These are phyloP conservation scores for Mycena olivaceomarginata DNA, from an alignment of 768 basidiomycete genomes.

Conservation along the genomic window DNA sequence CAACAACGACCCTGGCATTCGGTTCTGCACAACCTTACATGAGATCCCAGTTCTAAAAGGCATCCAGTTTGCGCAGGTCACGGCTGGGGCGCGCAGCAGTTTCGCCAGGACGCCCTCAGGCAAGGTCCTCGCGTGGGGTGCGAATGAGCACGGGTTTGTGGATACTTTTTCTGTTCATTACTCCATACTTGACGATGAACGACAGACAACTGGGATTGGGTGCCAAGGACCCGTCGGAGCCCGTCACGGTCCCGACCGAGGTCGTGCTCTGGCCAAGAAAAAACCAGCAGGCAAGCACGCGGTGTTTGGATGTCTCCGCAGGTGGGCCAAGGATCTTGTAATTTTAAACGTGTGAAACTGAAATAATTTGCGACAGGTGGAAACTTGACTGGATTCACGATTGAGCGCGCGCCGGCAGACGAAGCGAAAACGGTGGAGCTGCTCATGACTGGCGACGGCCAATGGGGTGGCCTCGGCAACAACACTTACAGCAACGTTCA, in stretches of 20 bases:
- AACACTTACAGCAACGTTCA: slow-evolving; percentile 82
- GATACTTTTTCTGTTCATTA: slow-evolving; percentile 12
- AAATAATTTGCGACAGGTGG: slow-evolving; percentile 69
- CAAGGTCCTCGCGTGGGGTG: slow-evolving; percentile 91
- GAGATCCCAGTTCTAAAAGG: slow-evolving; percentile 86
- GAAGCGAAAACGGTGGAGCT: slow-evolving; percentile 62
- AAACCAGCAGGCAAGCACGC: slow-evolving; percentile 69
- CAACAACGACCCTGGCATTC: slow-evolving; percentile 65
- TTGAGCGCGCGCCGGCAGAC: slow-evolving; percentile 66
- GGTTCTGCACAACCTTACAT: slow-evolving; percentile 82
- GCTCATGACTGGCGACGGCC: slow-evolving; percentile 89
- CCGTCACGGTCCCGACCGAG: slow-evolving; percentile 90
- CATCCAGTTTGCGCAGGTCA: slow-evolving; percentile 79
- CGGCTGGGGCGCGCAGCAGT: slow-evolving; percentile 83
- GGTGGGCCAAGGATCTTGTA: slow-evolving; percentile 60
- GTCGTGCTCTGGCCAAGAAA: slow-evolving; percentile 81
- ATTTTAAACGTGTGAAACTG: neutral
- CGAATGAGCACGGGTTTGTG: slow-evolving; percentile 87
- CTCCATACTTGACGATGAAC: slow-evolving; percentile 1
- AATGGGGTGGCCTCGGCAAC: slow-evolving; percentile 87
- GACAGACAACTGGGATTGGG: slow-evolving; percentile 90
- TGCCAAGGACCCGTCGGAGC: slow-evolving; percentile 74
- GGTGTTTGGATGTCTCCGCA: slow-evolving; percentile 80
- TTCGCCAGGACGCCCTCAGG: slow-evolving; percentile 83
- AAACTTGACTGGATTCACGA: slow-evolving; percentile 85